These are phyloP conservation scores for Urtica urens DNA, from an alignment of 306 rosid species.

Conservation along the genomic window DNA sequence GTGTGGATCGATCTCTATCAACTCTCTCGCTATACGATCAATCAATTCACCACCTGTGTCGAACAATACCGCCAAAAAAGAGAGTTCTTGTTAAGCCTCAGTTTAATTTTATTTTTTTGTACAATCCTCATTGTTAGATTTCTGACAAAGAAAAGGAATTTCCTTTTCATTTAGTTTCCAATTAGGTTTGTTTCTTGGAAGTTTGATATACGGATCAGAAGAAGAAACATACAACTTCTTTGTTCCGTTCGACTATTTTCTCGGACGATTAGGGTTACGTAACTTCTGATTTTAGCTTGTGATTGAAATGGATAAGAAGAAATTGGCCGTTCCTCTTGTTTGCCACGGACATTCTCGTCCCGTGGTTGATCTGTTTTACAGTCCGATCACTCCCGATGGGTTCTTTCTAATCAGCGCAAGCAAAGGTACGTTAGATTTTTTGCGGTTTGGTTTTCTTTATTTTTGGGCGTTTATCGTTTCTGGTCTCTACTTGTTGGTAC, in stretches of 20 bases:
- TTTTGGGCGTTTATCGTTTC: neutral
- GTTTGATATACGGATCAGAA: slow-evolving; percentile 14
- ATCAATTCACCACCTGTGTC: slow-evolving; percentile 34
- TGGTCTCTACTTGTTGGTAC: neutral
- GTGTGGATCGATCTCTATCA: too few relatives aligned
- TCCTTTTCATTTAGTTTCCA: slow-evolving; percentile 30
- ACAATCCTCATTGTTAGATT: neutral
- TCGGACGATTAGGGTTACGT: slow-evolving; percentile 2
- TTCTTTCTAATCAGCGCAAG: slow-evolving; percentile 96
- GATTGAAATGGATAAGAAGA: slow-evolving; percentile 68
- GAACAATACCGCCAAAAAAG: slow-evolving; percentile 41
- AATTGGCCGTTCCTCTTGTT: slow-evolving; percentile 63
- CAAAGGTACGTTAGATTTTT: slow-evolving; percentile 49
- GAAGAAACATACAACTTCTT: slow-evolving; percentile 1
- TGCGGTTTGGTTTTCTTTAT: neutral
- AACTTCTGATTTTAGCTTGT: slow-evolving; percentile 5
- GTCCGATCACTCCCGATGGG: slow-evolving; percentile 85
- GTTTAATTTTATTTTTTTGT: too few relatives aligned
- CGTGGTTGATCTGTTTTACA: slow-evolving; percentile 85
- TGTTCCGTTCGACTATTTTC: too few relatives aligned
- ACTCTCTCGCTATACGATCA: neutral
- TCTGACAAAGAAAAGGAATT: neutral
- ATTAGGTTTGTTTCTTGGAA: neutral
- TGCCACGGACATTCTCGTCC: slow-evolving; percentile 97
- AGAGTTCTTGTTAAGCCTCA: too few relatives aligned